phyloP scores from a whole-genome alignment of 192 early-diverging fungal species.

The Gaertneriomyces sp. region DNA sequence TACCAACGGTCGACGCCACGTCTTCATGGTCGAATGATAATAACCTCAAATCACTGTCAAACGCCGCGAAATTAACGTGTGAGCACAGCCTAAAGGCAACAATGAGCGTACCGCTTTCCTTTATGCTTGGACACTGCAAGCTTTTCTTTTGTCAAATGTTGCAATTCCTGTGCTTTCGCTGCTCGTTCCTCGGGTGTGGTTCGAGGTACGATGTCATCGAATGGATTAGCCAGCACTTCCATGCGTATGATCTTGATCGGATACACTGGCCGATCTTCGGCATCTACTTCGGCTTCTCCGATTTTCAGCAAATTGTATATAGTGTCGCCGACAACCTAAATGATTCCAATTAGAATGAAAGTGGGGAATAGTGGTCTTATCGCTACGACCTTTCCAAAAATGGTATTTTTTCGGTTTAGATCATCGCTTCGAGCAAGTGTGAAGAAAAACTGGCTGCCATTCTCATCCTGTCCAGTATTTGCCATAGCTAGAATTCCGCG shows the following conservation, averaged over 20 bases:
- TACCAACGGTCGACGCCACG: conserved; percentile 34
- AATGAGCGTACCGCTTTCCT: conserved; percentile 54
- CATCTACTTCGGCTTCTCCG: conserved; percentile 73
- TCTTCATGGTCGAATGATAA: conserved; percentile 88
- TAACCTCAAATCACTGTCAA: conserved; percentile 62
- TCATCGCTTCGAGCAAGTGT: conserved; percentile 81
- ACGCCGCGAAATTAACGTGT: conserved; percentile 1
- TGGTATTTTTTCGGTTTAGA: conserved; percentile 82
- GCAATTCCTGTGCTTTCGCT: conserved; percentile 19
- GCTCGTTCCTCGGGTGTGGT: conserved; percentile 41
- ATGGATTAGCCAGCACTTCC: conserved; percentile 80
- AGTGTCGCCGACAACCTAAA: conserved; percentile 79
- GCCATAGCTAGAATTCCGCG: conserved; percentile 90
- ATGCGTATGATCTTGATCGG: conserved; percentile 63
- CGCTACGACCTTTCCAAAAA: conserved; percentile 80
- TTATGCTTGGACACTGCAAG: conserved; percentile 40
- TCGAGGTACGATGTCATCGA: conserved; percentile 84
- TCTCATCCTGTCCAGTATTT: conserved; percentile 74
- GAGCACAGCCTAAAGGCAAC: background rate
- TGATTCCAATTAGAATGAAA: conserved; percentile 7
- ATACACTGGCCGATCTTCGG: conserved; percentile 74
- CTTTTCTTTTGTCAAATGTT: conserved; percentile 25
- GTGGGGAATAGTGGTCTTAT: background rate
- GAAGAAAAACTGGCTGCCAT: conserved; percentile 93
- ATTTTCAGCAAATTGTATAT: conserved; percentile 89